These are phyloP conservation scores for Chlamydomonas reinhardtii DNA, from an alignment of 163 green algal genomes.

Conservation along the genomic window DNA sequence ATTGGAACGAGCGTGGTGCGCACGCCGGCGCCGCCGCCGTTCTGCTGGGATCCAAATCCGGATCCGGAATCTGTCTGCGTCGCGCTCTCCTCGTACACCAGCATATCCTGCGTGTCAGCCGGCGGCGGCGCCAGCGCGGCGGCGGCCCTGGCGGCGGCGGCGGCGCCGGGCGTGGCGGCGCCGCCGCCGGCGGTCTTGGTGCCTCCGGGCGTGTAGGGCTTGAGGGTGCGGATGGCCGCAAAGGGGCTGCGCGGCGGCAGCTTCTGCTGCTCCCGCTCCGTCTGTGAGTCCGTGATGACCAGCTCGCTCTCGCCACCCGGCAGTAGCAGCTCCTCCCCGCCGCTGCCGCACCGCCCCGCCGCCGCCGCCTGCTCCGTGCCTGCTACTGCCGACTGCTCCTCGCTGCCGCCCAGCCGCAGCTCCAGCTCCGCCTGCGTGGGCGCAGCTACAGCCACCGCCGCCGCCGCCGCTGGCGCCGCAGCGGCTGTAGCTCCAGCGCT, in stretches of 20 bases:
- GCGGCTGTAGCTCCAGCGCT: not conserved
- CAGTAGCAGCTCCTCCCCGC: not conserved
- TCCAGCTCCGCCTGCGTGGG: not conserved
- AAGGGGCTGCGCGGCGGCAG: slow-evolving; percentile 1
- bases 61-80: not conserved
- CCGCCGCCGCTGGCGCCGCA: not conserved
- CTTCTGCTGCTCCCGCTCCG: not conserved
- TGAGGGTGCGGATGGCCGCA: slow-evolving; percentile 17
- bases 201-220: too few species aligned
- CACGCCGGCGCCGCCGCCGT: too few species aligned
- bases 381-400: not conserved
- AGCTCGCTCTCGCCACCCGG: not conserved
- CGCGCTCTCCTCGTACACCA: slow-evolving; percentile 14
- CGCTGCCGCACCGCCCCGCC: not conserved
- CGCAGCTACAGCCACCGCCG: not conserved
- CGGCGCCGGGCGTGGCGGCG: not conserved
- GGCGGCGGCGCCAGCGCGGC: not conserved
- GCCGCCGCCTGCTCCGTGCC: not conserved
- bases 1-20: slow-evolving; percentile 8
- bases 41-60: too few species aligned
- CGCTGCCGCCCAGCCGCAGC: slow-evolving; percentile 9
- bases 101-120: not conserved
- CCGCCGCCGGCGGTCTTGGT: too few species aligned
- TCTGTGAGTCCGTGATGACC: not conserved
- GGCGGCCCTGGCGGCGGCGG: not conserved